These are phyloP conservation scores for Colletotrichum sidae DNA, from an alignment of 2,329 filamentous ascomycete species.

Conservation along the genomic window DNA sequence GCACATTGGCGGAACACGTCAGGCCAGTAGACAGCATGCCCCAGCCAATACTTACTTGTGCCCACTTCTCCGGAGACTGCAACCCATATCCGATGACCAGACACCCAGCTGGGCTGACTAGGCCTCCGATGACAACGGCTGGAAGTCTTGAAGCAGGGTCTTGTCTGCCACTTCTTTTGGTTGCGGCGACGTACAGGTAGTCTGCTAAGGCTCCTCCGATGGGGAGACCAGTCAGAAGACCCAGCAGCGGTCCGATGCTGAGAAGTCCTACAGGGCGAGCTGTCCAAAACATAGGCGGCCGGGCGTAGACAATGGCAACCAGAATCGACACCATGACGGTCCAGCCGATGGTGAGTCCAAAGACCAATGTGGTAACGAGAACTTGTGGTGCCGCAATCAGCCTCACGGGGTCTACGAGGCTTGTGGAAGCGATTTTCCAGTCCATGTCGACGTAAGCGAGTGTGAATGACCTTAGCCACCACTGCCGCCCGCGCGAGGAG, in stretches of 20 bases:
- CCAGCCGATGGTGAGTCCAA: constrained; percentile 34
- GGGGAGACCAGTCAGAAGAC: constrained; percentile 23
- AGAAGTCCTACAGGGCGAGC: constrained; percentile 27
- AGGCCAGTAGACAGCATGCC: constrained; percentile 38
- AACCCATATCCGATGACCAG: constrained; percentile 37
- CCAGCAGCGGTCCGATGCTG: constrained; percentile 22
- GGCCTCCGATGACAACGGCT: constrained; percentile 30
- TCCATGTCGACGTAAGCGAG: constrained; percentile 26
- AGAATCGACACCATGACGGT: constrained; percentile 24
- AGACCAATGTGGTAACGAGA: constrained; percentile 25
- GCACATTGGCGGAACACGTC: constrained; percentile 39
- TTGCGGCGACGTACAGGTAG: constrained; percentile 25
- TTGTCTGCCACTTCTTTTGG: constrained; percentile 4
- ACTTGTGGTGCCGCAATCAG: constrained; percentile 29
- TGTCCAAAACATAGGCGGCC: constrained; percentile 24
- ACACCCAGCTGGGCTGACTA: constrained; percentile 38
- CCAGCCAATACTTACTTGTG: constrained; percentile 35
- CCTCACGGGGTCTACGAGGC: constrained; percentile 5
- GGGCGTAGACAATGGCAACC: constrained; percentile 16
- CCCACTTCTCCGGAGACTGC: constrained; percentile 34
- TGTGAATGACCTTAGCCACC: constrained; percentile 28
- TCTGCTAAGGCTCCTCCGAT: constrained; percentile 31
- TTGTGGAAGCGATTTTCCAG: constrained; percentile 16
- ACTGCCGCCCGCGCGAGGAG: neutral
- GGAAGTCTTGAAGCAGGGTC: constrained; percentile 36